Percentiles rank a stretch among this genome's conserved stretches.
Conservation (phyloP, 495 filamentous ascomycete genomes). For the Daldinia bambusicola region DNA sequence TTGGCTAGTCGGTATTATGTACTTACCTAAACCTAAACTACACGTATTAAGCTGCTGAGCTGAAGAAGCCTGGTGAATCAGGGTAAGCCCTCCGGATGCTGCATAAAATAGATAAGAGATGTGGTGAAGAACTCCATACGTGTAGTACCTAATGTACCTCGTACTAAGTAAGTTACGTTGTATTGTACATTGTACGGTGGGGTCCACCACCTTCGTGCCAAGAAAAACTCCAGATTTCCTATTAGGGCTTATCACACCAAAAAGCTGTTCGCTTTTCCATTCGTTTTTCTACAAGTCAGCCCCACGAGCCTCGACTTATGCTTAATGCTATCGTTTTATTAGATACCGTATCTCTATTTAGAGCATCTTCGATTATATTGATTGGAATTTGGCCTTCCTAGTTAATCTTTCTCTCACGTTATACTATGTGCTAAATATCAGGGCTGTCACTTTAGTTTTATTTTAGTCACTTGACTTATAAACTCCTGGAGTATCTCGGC, state of each 20-base stretch:
- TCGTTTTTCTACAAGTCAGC: constrained; percentile 31
- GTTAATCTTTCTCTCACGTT: constrained; percentile 17
- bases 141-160: too few species aligned
- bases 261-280: too few species aligned
- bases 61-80: constrained; percentile 11
- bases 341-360: constrained; percentile 2
- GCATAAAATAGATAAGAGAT: background rate
- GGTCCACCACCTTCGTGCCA: constrained; percentile 4
- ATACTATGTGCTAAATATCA: constrained; percentile 9
- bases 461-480: constrained; percentile 17
- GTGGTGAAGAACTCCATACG: constrained; percentile 4
- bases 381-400: constrained; percentile 14
- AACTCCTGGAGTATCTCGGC: constrained; percentile 1
- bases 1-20: background rate
- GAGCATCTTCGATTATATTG: constrained; percentile 21
- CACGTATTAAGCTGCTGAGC: background rate
- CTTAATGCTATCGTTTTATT: constrained; percentile 32
- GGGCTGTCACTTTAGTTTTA: constrained; percentile 8
- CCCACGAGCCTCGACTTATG: constrained; percentile 25
- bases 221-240: constrained; percentile 28
- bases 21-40: background rate
- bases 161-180: too few species aligned
- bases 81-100: background rate
- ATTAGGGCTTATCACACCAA: constrained; percentile 36
- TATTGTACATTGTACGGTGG: constrained; percentile 3